These are phyloP conservation scores for Hirschioporus abietinus DNA, from an alignment of 768 basidiomycete genomes.

Conservation along the genomic window DNA sequence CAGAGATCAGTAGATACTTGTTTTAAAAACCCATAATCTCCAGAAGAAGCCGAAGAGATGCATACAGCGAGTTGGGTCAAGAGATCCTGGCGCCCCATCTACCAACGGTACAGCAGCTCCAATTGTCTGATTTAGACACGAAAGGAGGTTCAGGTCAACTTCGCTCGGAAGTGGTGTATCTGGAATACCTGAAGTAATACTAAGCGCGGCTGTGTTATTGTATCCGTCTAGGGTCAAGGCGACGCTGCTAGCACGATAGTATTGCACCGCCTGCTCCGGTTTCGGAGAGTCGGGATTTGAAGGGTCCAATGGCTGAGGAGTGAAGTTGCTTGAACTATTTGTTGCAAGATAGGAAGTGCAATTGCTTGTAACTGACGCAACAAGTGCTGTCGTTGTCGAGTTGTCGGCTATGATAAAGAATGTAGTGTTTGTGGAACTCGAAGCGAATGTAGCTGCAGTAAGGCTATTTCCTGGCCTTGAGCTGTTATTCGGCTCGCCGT, in stretches of 20 bases:
- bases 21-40: not conserved
- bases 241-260: conserved; percentile 63
- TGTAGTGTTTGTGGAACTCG: conserved; percentile 31
- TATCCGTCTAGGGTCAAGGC: conserved; percentile 60
- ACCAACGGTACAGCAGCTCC: conserved; percentile 53
- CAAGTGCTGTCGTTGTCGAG: conserved; percentile 38
- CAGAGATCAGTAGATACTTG: not conserved
- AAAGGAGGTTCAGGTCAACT: conserved; percentile 42
- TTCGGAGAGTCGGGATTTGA: conserved; percentile 23
- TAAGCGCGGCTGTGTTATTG: conserved; percentile 53
- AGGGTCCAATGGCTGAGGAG: conserved; percentile 27
- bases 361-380: conserved; percentile 35
- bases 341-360: conserved; percentile 36
- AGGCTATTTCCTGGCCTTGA: conserved; percentile 46
- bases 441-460: conserved; percentile 32
- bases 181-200: conserved; percentile 31
- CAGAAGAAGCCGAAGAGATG: not conserved
- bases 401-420: conserved; percentile 47
- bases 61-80: not conserved
- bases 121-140: conserved; percentile 61
- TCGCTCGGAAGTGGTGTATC: conserved; percentile 47
- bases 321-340: conserved; percentile 22
- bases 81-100: conserved; percentile 23
- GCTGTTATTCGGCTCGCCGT: conserved; percentile 38
- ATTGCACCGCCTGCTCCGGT: conserved; percentile 58